A percentile compares a stretch with the other conserved stretches of the same genome.
These are phyloP conservation scores for Fusarium redolens DNA, from an alignment of 2,329 filamentous ascomycete species.

Conservation along the genomic window DNA sequence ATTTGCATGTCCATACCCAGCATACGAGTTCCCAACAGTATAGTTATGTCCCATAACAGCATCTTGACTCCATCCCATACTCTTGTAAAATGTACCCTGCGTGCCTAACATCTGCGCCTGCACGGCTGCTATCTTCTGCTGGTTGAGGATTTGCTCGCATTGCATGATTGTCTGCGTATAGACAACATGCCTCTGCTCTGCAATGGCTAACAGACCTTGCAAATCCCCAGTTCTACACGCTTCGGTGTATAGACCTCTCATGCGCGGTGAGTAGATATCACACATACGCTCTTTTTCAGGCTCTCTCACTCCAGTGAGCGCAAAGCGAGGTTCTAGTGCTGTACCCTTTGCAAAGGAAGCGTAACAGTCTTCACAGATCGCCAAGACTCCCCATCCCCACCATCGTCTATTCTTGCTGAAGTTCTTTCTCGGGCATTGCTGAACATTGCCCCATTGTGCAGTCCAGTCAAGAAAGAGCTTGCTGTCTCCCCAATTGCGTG, in stretches of 20 bases:
- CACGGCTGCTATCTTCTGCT: slow-evolving; percentile 41
- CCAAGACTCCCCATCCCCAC: slow-evolving; percentile 52
- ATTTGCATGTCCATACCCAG: slow-evolving; percentile 50
- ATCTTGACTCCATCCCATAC: slow-evolving; percentile 34
- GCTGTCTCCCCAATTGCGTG: slow-evolving; percentile 44
- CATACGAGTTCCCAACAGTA: slow-evolving; percentile 47
- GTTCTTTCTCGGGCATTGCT: slow-evolving; percentile 39
- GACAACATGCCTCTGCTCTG: slow-evolving; percentile 44
- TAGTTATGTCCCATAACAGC: slow-evolving; percentile 33
- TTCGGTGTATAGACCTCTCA: slow-evolving; percentile 49
- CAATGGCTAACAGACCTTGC: slow-evolving; percentile 42
- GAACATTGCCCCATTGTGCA: slow-evolving; percentile 45
- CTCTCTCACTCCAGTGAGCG: slow-evolving; percentile 38
- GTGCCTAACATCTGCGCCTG: slow-evolving; percentile 43
- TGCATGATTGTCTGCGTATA: slow-evolving; percentile 48
- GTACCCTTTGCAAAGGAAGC: slow-evolving; percentile 47
- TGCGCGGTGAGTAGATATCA: slow-evolving; percentile 53
- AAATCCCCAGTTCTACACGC: slow-evolving; percentile 44
- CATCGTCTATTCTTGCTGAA: slow-evolving; percentile 18
- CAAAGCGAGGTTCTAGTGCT: slow-evolving; percentile 46
- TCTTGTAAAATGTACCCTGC: slow-evolving; percentile 44
- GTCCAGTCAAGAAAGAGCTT: slow-evolving; percentile 46
- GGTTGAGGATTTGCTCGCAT: slow-evolving; percentile 42
- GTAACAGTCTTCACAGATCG: slow-evolving; percentile 54
- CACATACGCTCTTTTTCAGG: slow-evolving; percentile 45